These are phyloP conservation scores for Danielia reshetovae DNA, from an alignment of 805 yeast species.

Conservation along the genomic window DNA sequence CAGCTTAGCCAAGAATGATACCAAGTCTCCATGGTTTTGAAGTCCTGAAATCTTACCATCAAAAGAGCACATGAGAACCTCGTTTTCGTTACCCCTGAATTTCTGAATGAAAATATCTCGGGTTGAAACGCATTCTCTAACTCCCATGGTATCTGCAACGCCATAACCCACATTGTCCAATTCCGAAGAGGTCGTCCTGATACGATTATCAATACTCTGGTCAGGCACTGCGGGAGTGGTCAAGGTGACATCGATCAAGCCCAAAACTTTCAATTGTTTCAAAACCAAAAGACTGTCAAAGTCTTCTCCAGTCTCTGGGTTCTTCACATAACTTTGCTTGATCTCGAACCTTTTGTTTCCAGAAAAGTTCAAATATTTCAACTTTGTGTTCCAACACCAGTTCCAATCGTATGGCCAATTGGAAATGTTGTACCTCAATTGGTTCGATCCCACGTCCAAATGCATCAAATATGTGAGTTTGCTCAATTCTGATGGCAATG, in stretches of 20 bases:
- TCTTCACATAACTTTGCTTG: slow-evolving; percentile 54
- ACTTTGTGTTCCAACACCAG: slow-evolving; percentile 80
- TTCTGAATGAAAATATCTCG: slow-evolving; percentile 86
- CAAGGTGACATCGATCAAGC: slow-evolving; percentile 92
- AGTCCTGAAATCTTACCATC: slow-evolving; percentile 56
- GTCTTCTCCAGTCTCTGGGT: slow-evolving; percentile 57
- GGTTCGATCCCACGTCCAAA: slow-evolving; percentile 89
- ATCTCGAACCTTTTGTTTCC: slow-evolving; percentile 92
- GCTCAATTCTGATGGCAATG: slow-evolving; percentile 85
- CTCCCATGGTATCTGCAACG: slow-evolving; percentile 83
- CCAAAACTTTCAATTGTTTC: slow-evolving; percentile 67
- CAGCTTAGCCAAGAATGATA: slow-evolving; percentile 71
- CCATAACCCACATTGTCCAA: slow-evolving; percentile 79
- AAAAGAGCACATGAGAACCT: slow-evolving; percentile 73
- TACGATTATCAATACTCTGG: slow-evolving; percentile 75
- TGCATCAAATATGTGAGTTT: slow-evolving; percentile 59
- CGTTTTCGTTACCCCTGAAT: slow-evolving; percentile 81
- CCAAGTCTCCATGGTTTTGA: slow-evolving; percentile 51
- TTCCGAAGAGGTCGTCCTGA: slow-evolving; percentile 84
- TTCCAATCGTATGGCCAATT: slow-evolving; percentile 98
- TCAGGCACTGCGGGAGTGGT: slow-evolving; percentile 89
- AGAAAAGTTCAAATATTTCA: slow-evolving; percentile 81
- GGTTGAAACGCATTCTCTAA: slow-evolving; percentile 57
- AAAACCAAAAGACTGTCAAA: slow-evolving; percentile 64
- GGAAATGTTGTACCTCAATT: slow-evolving; percentile 84